Evolutionary conservation across 345 rosid genomes (phyloP).

Genomic region (Eucalyptus curtisii): DNA sequence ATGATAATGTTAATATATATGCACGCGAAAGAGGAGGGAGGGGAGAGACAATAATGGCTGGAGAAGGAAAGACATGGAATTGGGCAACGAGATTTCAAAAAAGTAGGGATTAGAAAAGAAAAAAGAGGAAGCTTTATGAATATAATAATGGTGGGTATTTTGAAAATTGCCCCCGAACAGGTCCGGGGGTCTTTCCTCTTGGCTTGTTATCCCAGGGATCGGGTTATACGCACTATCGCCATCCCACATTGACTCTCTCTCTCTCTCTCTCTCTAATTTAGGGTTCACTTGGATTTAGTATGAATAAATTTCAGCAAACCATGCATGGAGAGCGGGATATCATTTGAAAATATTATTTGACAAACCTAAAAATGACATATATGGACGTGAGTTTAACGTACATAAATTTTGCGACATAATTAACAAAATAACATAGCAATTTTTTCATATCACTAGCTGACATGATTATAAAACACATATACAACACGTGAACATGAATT

Average conservation of each 20-base stretch:
- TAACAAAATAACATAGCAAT: not conserved
- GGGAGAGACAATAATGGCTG: constrained; percentile 1
- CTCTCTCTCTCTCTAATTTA: not conserved
- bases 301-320: not conserved
- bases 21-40: not conserved
- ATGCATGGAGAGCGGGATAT: not conserved
- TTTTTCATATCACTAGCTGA: not conserved
- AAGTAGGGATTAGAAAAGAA: not conserved
- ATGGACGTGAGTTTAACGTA: not conserved
- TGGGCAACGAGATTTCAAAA: not conserved
- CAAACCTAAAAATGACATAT: not conserved
- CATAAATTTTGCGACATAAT: not conserved
- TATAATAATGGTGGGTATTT: not conserved
- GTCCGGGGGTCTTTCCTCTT: not conserved
- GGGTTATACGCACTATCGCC: not conserved
- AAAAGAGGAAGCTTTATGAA: not conserved
- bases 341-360: not conserved
- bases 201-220: not conserved
- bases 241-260: not conserved
- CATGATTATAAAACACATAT: not conserved
- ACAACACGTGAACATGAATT: not conserved
- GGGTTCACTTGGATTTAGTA: not conserved
- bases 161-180: not conserved
- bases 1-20: not conserved
- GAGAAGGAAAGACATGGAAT: not conserved